Evolutionary conservation across 176 grass and related monocot species (phyloP), one percentile per base, ranked within the genome.

Genomic region (Aegilops tauschii): DNA sequence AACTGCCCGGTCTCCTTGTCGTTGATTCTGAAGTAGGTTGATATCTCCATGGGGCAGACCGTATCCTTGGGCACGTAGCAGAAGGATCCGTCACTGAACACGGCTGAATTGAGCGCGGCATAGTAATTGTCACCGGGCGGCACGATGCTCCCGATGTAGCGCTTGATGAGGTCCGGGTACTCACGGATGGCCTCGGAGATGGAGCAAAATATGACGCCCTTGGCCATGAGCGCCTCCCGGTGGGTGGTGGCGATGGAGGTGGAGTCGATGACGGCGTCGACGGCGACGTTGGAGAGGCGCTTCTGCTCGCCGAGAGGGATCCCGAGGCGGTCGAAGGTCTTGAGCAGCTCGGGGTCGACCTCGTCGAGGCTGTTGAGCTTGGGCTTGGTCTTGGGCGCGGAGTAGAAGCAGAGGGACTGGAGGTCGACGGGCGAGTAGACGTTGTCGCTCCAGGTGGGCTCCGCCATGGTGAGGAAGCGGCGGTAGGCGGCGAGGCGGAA

Each of bases 171-270:
- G 44, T 98, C 93, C 21, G 96, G 96, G 79, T 98, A 96, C 86
- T 98, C 96, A 4, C 90, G 90, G 78, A 98, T 83, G 71, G 96
- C 96, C 49, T 98, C 96, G 29, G 96, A 98, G 84, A 98, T 98
- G 65, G 96, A 98, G 76, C 96, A 98, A 73, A 98, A 98, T 54
- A 98, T 96, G 76, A 98, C 92, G 76, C 96, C 96, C 88, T 96
- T 94, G 65, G 91, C 89, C 63, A 92, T 64, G 59, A 98, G 94
- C 31, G 87, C 94, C 71, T 88, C 80, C 6, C 93, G 75, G 82
- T 96, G 94, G 11, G 96, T 98, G 45, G 96, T 98, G 52, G 92
- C 97, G 82, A 98, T 98, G 50, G 97, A 98, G 23, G 85, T 87
- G 42, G 97, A 98, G 63, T 98, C 97, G 80, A 98, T 96, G 62